These are phyloP conservation scores for Lactifluus hygrophoroides DNA, from an alignment of 768 basidiomycete species.

Conservation along the genomic window DNA sequence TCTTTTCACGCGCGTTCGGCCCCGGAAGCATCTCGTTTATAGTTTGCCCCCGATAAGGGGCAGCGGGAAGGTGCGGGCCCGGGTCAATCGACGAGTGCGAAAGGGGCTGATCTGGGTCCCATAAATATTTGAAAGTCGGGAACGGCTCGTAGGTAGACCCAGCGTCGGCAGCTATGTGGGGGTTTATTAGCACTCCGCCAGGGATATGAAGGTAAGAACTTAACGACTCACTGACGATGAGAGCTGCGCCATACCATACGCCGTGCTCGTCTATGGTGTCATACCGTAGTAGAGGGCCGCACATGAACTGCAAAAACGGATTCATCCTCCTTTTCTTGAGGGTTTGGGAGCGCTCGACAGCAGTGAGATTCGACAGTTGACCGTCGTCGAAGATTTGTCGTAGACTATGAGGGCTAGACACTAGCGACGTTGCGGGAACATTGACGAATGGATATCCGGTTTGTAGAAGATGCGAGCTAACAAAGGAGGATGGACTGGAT, in stretches of 20 bases:
- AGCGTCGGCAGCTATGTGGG: conserved; percentile 55
- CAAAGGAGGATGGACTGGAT: background rate
- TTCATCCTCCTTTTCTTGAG: conserved; percentile 59
- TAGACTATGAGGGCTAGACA: conserved; percentile 3
- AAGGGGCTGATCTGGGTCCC: conserved; percentile 49
- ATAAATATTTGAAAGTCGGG: conserved; percentile 60
- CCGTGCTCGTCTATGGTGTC: conserved; percentile 75
- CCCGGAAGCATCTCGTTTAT: background rate
- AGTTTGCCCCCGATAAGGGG: conserved; percentile 33
- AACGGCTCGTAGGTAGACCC: conserved; percentile 72
- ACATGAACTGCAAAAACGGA: conserved; percentile 86
- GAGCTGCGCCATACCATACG: conserved; percentile 80
- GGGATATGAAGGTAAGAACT: background rate
- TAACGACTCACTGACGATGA: conserved; percentile 72
- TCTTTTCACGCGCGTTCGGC: conserved; percentile 32
- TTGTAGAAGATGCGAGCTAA: conserved; percentile 7
- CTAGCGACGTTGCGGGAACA: background rate
- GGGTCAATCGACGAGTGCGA: conserved; percentile 52
- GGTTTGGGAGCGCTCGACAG: conserved; percentile 57
- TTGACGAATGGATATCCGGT: conserved; percentile 5
- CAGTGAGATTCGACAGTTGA: conserved; percentile 42
- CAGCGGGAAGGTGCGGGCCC: conserved; percentile 67
- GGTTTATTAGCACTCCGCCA: background rate
- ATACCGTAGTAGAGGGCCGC: conserved; percentile 82
- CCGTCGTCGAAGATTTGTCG: conserved; percentile 22